Percentiles rank a stretch among this genome's conserved stretches.
Evolutionary conservation across 176 grass and related monocot species (phyloP).

Genomic region (Pharus latifolius): DNA sequence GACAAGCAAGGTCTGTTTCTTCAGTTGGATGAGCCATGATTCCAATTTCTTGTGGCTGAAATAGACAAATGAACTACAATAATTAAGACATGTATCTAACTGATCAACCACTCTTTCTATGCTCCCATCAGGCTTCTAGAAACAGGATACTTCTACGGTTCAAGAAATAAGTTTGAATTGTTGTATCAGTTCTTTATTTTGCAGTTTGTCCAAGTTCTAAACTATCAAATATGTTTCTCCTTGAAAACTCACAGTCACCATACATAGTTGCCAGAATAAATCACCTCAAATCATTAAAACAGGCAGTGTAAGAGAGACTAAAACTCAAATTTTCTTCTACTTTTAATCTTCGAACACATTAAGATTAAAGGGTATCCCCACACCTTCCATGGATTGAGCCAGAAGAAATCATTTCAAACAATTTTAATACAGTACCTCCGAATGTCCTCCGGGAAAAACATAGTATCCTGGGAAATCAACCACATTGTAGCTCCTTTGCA

Average conservation of each 20-base stretch:
- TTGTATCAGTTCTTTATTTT: background rate
- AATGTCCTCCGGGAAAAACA: conserved; percentile 95
- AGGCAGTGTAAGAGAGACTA: background rate
- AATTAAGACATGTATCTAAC: background rate
- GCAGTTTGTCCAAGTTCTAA: background rate
- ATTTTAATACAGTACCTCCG: conserved; percentile 51
- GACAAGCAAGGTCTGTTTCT: conserved; percentile 4
- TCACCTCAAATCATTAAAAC: no score
- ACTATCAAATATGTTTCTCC: background rate
- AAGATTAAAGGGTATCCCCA: no score
- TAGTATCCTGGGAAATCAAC: conserved; percentile 80
- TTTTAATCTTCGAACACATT: background rate
- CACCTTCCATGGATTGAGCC: background rate
- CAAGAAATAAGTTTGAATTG: background rate
- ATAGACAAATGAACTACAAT: conserved; percentile 18
- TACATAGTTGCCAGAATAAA: no score
- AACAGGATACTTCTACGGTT: background rate
- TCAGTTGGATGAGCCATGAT: conserved; percentile 53
- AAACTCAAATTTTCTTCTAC: background rate
- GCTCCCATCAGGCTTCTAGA: background rate
- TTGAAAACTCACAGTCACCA: background rate
- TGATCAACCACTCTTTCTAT: background rate
- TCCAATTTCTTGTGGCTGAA: conserved; percentile 84
- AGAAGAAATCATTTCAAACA: background rate
- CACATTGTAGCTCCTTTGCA: conserved; percentile 91